Evolutionary conservation across 179 eudicot species (phyloP).

Genomic region (Beta macrorhiza): DNA sequence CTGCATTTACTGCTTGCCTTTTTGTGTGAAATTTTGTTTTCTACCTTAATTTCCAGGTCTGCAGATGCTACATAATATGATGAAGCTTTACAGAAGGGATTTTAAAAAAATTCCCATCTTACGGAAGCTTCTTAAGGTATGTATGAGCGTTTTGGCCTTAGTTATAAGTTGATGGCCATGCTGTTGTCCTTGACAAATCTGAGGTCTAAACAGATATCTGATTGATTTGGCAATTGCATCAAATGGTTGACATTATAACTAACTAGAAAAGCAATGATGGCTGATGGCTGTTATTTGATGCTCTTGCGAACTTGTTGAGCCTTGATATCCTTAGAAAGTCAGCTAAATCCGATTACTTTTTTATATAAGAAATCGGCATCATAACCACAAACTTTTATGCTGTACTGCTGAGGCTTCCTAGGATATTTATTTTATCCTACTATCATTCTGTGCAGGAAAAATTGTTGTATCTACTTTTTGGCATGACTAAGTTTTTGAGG

Average conservation of each 20-base stretch:
- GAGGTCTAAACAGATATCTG: background rate
- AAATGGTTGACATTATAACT: background rate
- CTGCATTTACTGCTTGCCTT: conserved; percentile 10
- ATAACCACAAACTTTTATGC: background rate
- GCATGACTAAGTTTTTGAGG: background rate
- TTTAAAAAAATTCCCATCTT: conserved; percentile 83
- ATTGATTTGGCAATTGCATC: background rate
- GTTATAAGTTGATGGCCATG: background rate
- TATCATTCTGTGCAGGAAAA: background rate
- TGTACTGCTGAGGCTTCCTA: background rate
- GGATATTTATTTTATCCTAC: background rate
- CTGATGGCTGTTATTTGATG: background rate
- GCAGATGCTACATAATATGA: conserved; percentile 93
- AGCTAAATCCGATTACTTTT: background rate
- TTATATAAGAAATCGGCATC: background rate
- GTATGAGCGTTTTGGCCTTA: background rate
- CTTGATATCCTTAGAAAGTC: background rate
- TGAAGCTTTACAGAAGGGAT: conserved; percentile 76
- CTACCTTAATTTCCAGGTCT: conserved; percentile 50
- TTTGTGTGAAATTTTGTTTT: conserved; percentile 17
- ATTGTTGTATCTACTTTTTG: background rate
- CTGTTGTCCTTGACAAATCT: background rate
- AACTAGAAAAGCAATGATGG: too few species aligned
- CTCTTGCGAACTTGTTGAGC: background rate
- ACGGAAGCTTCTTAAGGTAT: conserved; percentile 92